phyloP scores from a whole-genome alignment of 306 rosid genomes.

The Lathyrus oleraceus region DNA sequence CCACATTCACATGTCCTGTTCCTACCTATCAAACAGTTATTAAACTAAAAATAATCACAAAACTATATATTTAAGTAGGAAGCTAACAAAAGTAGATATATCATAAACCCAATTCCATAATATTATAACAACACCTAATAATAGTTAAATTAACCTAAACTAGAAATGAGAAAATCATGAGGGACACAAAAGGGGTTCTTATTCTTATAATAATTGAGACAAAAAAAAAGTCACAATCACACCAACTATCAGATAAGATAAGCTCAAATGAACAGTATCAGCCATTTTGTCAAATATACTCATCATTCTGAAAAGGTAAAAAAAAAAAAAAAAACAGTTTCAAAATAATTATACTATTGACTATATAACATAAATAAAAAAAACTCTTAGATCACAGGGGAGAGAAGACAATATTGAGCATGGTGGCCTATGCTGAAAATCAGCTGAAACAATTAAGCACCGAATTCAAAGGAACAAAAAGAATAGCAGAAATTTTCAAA shows the following conservation, averaged over 20 bases:
- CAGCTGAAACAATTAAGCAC: neutral
- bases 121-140: neutral
- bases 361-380: neutral
- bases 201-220: too few species aligned
- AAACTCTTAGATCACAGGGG: neutral
- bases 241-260: constrained; percentile 23
- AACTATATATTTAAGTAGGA: constrained; percentile 16
- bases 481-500: neutral
- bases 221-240: constrained; percentile 17
- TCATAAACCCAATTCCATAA: neutral
- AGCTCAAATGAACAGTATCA: constrained; percentile 2
- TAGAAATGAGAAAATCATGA: constrained; percentile 10
- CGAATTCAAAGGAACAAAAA: neutral
- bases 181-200: neutral
- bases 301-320: neutral
- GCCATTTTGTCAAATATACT: neutral
- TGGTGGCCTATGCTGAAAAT: neutral
- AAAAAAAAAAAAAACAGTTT: neutral
- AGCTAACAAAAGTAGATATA: constrained; percentile 9
- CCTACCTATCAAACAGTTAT: constrained; percentile 8
- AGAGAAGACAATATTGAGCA: neutral
- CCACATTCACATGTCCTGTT: neutral
- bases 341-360: neutral
- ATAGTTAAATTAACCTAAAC: neutral
- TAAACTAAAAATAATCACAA: constrained; percentile 15